These are phyloP conservation scores for Phytophthora fragariaefolia DNA, from an alignment of 352 stramenopile genomes.

Conservation along the genomic window DNA sequence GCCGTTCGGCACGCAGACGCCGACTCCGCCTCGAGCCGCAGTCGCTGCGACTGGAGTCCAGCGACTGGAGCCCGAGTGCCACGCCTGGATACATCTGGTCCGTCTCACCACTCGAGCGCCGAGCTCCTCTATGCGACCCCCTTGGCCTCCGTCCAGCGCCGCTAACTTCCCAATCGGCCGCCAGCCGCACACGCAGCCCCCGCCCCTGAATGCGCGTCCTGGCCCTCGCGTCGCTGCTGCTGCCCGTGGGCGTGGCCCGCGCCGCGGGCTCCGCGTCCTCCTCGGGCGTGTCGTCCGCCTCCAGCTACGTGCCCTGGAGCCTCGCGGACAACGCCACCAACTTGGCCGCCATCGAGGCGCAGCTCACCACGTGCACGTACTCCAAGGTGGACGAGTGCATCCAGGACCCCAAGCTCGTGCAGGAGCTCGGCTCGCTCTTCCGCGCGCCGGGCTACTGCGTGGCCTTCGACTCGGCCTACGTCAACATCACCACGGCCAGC, in stretches of 20 bases:
- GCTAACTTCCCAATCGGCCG: slow-evolving; percentile 22
- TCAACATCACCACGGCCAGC: slow-evolving; percentile 41
- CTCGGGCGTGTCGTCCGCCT: slow-evolving; percentile 25
- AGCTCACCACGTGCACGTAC: slow-evolving; percentile 68
- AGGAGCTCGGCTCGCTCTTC: slow-evolving; percentile 47
- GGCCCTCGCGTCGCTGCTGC: slow-evolving; percentile 22
- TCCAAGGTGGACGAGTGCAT: slow-evolving; percentile 66
- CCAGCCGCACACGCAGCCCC: neutral
- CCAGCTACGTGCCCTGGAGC: slow-evolving; percentile 44
- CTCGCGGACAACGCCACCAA: slow-evolving; percentile 50
- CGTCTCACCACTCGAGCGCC: slow-evolving; percentile 13
- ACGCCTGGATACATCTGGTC: slow-evolving; percentile 35
- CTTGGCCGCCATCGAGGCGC: slow-evolving; percentile 33
- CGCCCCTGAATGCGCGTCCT: slow-evolving; percentile 17
- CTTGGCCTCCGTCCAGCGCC: neutral
- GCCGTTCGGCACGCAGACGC: slow-evolving; percentile 20
- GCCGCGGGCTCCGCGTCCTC: slow-evolving; percentile 8
- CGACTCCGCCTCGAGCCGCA: too few relatives aligned
- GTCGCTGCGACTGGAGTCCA: too few relatives aligned
- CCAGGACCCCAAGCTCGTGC: slow-evolving; percentile 40
- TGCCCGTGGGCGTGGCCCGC: slow-evolving; percentile 23
- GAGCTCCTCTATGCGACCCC: slow-evolving; percentile 10
- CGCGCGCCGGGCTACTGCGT: slow-evolving; percentile 53
- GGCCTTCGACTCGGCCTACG: slow-evolving; percentile 56
- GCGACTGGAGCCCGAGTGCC: slow-evolving; percentile 22